Evolutionary conservation across 495 filamentous ascomycete genomes (phyloP).

Genomic region (Neurospora sp.): DNA sequence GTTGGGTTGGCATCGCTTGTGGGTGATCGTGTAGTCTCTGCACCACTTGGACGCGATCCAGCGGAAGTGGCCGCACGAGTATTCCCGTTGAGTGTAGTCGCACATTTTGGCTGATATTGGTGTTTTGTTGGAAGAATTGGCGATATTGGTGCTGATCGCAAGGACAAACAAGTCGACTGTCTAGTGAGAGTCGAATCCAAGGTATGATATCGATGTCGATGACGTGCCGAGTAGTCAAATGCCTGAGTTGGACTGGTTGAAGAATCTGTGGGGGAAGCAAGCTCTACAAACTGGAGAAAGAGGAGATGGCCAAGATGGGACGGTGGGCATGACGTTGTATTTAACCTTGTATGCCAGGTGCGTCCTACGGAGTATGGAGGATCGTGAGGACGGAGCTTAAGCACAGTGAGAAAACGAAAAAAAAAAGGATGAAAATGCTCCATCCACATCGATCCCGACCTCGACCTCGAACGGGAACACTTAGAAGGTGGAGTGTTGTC

Average conservation of each 20-base stretch:
- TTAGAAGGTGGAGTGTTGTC: neutral
- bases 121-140: neutral
- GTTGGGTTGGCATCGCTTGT: slow-evolving; percentile 31
- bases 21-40: slow-evolving; percentile 26
- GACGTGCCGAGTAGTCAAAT: neutral
- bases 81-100: slow-evolving; percentile 28
- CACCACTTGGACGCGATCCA: slow-evolving; percentile 36
- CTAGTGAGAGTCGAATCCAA: neutral
- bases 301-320: neutral
- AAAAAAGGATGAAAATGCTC: neutral
- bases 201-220: neutral
- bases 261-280: neutral
- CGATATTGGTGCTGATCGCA: neutral
- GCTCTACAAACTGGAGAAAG: neutral
- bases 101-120: slow-evolving; percentile 12
- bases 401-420: neutral
- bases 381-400: neutral
- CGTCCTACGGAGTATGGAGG: neutral
- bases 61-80: slow-evolving; percentile 32
- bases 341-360: neutral
- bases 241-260: neutral
- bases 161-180: neutral
- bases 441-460: neutral
- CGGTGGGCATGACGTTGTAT: neutral
- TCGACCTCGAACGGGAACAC: neutral